A percentile compares a stretch with the other conserved stretches of the same genome.
phyloP scores from a whole-genome alignment of 306 rosid species.

The Acacia confusa region DNA sequence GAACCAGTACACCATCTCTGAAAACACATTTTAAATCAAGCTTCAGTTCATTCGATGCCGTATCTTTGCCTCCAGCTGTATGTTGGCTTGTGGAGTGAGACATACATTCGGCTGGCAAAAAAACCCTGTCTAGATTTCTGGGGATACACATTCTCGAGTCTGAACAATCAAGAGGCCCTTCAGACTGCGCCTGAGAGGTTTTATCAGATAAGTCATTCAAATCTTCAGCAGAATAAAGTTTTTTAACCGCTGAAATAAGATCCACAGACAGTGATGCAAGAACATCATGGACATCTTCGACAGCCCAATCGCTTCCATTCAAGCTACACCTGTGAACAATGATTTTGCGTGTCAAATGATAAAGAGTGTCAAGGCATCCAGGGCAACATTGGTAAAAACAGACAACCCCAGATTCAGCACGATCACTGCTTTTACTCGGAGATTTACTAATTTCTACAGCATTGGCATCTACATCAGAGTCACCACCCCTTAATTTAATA shows the following conservation, averaged over 20 bases:
- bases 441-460: conserved; percentile 31
- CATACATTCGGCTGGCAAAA: conserved; percentile 57
- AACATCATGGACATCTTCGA: conserved; percentile 75
- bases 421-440: conserved; percentile 35
- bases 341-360: conserved; percentile 42
- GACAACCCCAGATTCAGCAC: conserved; percentile 42
- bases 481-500: conserved; percentile 25
- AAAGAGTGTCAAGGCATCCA: conserved; percentile 55
- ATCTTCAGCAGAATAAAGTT: conserved; percentile 40
- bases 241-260: conserved; percentile 67
- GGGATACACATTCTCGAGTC: conserved; percentile 41
- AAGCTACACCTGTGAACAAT: conserved; percentile 43
- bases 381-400: conserved; percentile 80
- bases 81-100: conserved; percentile 53
- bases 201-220: conserved; percentile 23
- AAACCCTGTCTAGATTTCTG: conserved; percentile 25
- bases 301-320: conserved; percentile 44
- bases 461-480: conserved; percentile 29
- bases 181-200: conserved; percentile 27
- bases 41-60: conserved; percentile 27
- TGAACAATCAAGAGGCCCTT: conserved; percentile 22
- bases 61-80: conserved; percentile 28
- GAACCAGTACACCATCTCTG: conserved; percentile 84
- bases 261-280: conserved; percentile 71
- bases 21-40: conserved; percentile 59